phyloP scores from a whole-genome alignment of 495 filamentous ascomycete species.

The Annulohypoxylon nitens region DNA sequence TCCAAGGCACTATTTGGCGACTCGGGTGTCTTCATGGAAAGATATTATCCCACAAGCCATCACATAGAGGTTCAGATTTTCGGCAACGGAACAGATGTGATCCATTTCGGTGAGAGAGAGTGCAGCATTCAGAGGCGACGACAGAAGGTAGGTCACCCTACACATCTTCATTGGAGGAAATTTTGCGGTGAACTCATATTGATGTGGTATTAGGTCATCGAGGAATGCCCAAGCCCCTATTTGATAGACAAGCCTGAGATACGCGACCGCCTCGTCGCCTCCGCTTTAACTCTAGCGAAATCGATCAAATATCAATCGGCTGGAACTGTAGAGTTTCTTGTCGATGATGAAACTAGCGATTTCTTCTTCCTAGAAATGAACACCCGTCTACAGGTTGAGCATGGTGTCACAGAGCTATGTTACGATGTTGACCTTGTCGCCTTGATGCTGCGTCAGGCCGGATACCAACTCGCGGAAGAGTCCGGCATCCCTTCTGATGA shows the following conservation, averaged over 20 bases:
- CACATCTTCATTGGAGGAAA: not conserved
- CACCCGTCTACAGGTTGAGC: constrained; percentile 75
- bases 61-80: constrained; percentile 70
- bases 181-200: constrained; percentile 55
- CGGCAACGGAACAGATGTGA: constrained; percentile 66
- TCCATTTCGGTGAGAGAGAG: constrained; percentile 69
- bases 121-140: constrained; percentile 71
- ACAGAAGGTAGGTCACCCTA: constrained; percentile 25
- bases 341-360: constrained; percentile 68
- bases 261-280: constrained; percentile 62
- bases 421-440: constrained; percentile 71
- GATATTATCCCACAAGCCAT: constrained; percentile 62
- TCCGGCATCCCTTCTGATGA: constrained; percentile 38
- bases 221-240: constrained; percentile 58
- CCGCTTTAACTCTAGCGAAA: constrained; percentile 64
- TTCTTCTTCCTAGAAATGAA: constrained; percentile 81
- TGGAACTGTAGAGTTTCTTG: constrained; percentile 75
- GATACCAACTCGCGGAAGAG: constrained; percentile 31
- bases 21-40: constrained; percentile 55
- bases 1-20: constrained; percentile 41
- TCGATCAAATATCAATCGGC: constrained; percentile 69
- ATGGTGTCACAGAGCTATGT: constrained; percentile 73
- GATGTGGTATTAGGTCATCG: constrained; percentile 40
- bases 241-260: constrained; percentile 59
- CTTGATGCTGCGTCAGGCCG: constrained; percentile 54